These are phyloP conservation scores for Viola pubescens DNA, from an alignment of 441 rosid genomes.

Conservation along the genomic window DNA sequence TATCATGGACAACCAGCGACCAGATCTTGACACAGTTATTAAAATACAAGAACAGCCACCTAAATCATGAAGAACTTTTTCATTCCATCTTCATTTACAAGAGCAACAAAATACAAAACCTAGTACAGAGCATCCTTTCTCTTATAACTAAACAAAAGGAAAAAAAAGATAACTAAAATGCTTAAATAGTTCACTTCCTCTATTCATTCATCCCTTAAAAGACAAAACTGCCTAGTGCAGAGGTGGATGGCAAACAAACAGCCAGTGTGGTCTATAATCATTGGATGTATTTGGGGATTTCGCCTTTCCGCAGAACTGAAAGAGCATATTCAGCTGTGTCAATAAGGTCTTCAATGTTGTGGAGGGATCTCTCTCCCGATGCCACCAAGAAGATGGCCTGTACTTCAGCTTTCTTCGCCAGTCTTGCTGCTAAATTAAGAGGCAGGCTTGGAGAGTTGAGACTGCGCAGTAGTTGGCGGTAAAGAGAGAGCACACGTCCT, in stretches of 20 bases:
- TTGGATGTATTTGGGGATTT: conserved; percentile 42
- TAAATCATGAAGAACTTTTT: no score
- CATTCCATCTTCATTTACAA: no score
- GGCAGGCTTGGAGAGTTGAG: conserved; percentile 59
- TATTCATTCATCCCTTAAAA: background rate
- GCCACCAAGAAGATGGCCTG: conserved; percentile 56
- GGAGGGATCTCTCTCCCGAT: conserved; percentile 55
- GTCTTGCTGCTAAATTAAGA: conserved; percentile 59
- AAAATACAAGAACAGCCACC: no score
- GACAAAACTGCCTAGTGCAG: background rate
- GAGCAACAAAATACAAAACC: no score
- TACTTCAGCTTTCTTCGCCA: conserved; percentile 65
- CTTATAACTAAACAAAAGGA: background rate
- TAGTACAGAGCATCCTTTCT: background rate
- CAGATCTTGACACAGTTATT: no score
- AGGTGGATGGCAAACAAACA: background rate
- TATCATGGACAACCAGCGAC: no score
- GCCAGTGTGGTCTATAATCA: background rate
- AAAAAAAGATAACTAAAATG: background rate
- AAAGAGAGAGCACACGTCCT: conserved; percentile 51
- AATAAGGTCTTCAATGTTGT: conserved; percentile 61
- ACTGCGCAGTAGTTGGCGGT: conserved; percentile 61
- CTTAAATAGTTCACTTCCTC: background rate
- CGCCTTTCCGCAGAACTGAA: conserved; percentile 48
- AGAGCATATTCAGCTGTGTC: conserved; percentile 60